Evolutionary conservation across 1,284 basidiomycete species (phyloP), one percentile per base, ranked within the genome.

Genomic region (Irpex sp.): DNA sequence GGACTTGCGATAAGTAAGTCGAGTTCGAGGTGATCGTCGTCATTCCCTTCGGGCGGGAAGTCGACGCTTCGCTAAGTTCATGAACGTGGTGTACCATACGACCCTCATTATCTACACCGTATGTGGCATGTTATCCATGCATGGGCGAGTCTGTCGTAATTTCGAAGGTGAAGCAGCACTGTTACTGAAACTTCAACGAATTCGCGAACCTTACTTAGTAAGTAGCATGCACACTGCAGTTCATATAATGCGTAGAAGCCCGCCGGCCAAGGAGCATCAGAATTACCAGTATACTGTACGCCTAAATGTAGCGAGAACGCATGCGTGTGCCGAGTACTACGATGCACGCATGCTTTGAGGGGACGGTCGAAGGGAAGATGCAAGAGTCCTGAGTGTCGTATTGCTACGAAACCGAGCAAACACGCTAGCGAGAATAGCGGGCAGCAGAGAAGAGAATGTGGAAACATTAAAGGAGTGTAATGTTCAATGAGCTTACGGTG

Each of bases 251-350:
- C 26, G 50, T 31, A 51, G 35, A 36, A 55, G 53, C 53, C 53
- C 15, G 31, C 53, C 53, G 4, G 53, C 53, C 21, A 36, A 46
- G 39, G 39, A 46, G 39, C 39, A 46, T 55, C 31, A 15, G 35
- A 13, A 55, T 51, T 51, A 51, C 21, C n/a, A 26, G 26, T 55
- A 55, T 55, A 55, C 53, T 55, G 33, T 55, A 55, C 53, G 53
- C 33, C 31, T 55, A 55, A 55, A 35, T 31, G 33, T 15, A n/a
- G 9, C 35, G 53, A 31, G 11, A 21, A 26, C 15, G 21, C 15
- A 53, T 15, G 17, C 13, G 43, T 46, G 31, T 1, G 21, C 15
- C 17, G 1, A 51, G 49, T 17, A 51, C 9, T 55, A 55, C 36
- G 21, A 11, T 33, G 53, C 35, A 55, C 53, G 35, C 19, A 55